Percentiles rank a stretch among this genome's conserved stretches.
Conservation (phyloP, 306 rosid genomes). For the Bauhinia variegata region DNA sequence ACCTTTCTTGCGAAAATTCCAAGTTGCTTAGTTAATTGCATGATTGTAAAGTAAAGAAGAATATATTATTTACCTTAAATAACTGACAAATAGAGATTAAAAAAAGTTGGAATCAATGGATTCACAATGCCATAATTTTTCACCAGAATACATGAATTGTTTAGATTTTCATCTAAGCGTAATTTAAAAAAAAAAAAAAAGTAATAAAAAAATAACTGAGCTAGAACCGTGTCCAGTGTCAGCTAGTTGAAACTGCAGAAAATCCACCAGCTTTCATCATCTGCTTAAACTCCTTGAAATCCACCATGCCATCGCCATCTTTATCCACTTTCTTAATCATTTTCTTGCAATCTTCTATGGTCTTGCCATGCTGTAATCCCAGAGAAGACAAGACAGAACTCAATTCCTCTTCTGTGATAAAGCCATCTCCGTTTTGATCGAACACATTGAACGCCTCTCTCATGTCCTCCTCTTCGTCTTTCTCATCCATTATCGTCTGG, state of each 20-base stretch:
- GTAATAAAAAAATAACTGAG: neutral
- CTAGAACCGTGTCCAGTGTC: slow-evolving; percentile 20
- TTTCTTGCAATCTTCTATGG: slow-evolving; percentile 42
- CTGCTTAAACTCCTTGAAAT: slow-evolving; percentile 46
- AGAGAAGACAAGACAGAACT: slow-evolving; percentile 45
- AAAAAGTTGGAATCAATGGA: too few relatives aligned
- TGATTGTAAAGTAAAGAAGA: too few relatives aligned
- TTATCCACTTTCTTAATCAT: slow-evolving; percentile 52
- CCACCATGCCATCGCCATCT: slow-evolving; percentile 57
- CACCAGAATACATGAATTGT: too few relatives aligned
- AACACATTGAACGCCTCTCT: slow-evolving; percentile 54
- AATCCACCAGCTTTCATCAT: slow-evolving; percentile 53
- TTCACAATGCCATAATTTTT: too few relatives aligned
- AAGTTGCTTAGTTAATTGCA: too few relatives aligned
- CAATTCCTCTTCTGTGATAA: slow-evolving; percentile 48
- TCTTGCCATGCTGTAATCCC: slow-evolving; percentile 41
- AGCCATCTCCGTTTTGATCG: slow-evolving; percentile 57
- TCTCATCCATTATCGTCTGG: slow-evolving; percentile 44
- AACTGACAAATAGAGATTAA: too few relatives aligned
- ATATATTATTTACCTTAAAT: too few relatives aligned
- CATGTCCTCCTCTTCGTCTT: slow-evolving; percentile 52
- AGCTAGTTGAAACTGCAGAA: slow-evolving; percentile 28
- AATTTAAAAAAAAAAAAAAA: neutral
- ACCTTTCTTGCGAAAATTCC: too few relatives aligned
- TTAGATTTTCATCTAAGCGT: slow-evolving; percentile 17